phyloP scores from a whole-genome alignment of 1,139 yeast species.

The Geotrichum aggregatum region DNA sequence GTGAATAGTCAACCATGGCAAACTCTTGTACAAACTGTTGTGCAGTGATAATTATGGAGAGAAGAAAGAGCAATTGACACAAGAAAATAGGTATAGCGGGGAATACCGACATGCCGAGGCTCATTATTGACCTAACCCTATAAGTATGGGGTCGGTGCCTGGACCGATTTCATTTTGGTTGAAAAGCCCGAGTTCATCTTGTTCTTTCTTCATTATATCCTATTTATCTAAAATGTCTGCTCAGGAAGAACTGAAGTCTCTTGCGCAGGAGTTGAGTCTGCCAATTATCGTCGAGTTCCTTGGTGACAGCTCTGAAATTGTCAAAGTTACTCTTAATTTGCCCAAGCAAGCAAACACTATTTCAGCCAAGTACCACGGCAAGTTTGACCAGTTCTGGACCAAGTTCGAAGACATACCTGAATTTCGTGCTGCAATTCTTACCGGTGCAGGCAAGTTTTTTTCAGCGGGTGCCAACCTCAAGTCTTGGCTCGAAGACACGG shows the following conservation, averaged over 20 bases:
- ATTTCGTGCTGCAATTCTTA: conserved; percentile 33
- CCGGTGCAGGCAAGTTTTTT: conserved; percentile 35
- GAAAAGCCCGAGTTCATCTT: background rate
- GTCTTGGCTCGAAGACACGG: conserved; percentile 15
- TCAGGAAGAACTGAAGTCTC: conserved; percentile 7
- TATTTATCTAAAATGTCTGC: conserved; percentile 1
- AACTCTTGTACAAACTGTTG: no score
- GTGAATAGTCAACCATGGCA: conserved; percentile 11
- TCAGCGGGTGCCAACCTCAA: conserved; percentile 37
- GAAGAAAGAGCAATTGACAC: background rate
- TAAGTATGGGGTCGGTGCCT: no score
- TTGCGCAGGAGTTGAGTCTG: conserved; percentile 8
- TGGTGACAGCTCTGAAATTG: conserved; percentile 21
- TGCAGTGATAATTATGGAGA: background rate
- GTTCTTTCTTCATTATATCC: background rate
- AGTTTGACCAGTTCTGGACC: conserved; percentile 28
- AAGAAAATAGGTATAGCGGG: background rate
- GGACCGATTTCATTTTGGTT: no score
- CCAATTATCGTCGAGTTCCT: conserved; percentile 19
- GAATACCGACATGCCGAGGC: no score
- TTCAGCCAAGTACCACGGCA: conserved; percentile 25
- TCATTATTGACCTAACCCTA: no score
- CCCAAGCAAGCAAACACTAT: conserved; percentile 29
- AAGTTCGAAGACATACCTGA: conserved; percentile 33
- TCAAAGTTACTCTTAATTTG: conserved; percentile 30